Evolutionary conservation across 495 filamentous ascomycete species (phyloP), one percentile per base, ranked within the genome.

Genomic region (Thermochaetoides thermophila): DNA sequence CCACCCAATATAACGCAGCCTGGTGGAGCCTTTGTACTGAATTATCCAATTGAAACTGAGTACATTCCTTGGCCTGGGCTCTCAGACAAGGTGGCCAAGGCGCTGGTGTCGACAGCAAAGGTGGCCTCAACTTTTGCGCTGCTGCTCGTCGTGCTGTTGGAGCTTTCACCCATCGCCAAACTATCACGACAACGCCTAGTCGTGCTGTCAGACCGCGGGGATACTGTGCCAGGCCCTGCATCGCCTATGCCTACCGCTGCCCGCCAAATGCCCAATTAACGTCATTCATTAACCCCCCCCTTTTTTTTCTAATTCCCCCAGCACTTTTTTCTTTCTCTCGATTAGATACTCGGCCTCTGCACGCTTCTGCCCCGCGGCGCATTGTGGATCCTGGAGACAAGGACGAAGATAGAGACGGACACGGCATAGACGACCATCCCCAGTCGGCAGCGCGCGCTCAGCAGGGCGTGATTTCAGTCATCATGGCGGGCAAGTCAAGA

Each of bases 401-500:
- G 31, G 9, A 17, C 6, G 23, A 11, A 15, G 24, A 35, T 3
- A 26, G n/a, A 34, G 26, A 17, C 18, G 16, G n/a, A n/a, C n/a
- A n/a, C n/a, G n/a, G n/a, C n/a, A n/a, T n/a, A n/a, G n/a, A 15
- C 12, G 11, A 24, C 19, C 27, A 17, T 13, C 27, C 35, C 40
- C 24, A 20, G 32, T 18, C 32, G n/a, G 15, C 30, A 17, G 29
- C 38, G 27, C 31, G 32, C 39, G 11, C 39, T 11, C 7, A 42
- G 13, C 20, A n/a, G n/a, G n/a, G 29, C 38, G 27, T 28, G 32
- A 35, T 7, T 39, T 11, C 7, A 42, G 13, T 18, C 53, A 57
- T 43, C 21, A 77, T 77, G 73, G 56, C 74, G 39, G 47, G 68
- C 20, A 78, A 78, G 49, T 91, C 83, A 44, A 78, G 89, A 53